Base-by-base conservation (phyloP, 2,329 filamentous ascomycete genomes). In the Hymenoscyphus repandus region DNA sequence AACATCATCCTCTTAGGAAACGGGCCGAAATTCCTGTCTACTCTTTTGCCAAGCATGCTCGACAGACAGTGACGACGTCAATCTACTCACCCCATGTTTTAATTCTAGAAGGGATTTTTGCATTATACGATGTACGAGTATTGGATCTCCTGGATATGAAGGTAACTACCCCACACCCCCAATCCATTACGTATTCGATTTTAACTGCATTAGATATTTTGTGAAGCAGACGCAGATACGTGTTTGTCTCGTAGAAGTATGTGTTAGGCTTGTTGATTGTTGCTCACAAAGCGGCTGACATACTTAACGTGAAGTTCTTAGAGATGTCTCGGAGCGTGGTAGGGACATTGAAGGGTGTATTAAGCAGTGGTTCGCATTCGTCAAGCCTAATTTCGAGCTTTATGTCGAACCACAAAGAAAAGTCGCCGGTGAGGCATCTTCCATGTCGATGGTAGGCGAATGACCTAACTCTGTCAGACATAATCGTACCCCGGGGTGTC, bases 41-140 rank as follows among this genome's bases (percentile, higher is more conserved):
- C 68, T 99, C 93, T 0, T 99, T 99, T 68, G 81, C 89, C 59
- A 87, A 96, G 66, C 93, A 99, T 70, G 82, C 88, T 55, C 82
- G 93, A 43, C 68, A 91, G 43, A 76, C 85, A 10, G 77, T 87
- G 58, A 95, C 90, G 0, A 95, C 87, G 0, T 85, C 88, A 1
- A 89, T 99, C 54, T 99, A 99, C 67, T 97, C 93, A 4, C 93
- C 93, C 1, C 93, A 96, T 69, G 93, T 99, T 20, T 75, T 99
- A 22, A 90, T 99, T 42, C 72, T 99, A 12, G 93, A 99, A 73
- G 93, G 93, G 17, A 99, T 99, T 30, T 89, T 99, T 70, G 93
- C 93, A 6, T 74, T 99, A 11, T 90, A 96, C 64, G 93, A 99
- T 64, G 82, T 80, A 20, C 80, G 92, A 53, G 85, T 99, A 4